Percentiles rank a stretch among this genome's conserved stretches.
Evolutionary conservation across 176 grass and related monocot species (phyloP).

Genomic region (Carex cristatella): DNA sequence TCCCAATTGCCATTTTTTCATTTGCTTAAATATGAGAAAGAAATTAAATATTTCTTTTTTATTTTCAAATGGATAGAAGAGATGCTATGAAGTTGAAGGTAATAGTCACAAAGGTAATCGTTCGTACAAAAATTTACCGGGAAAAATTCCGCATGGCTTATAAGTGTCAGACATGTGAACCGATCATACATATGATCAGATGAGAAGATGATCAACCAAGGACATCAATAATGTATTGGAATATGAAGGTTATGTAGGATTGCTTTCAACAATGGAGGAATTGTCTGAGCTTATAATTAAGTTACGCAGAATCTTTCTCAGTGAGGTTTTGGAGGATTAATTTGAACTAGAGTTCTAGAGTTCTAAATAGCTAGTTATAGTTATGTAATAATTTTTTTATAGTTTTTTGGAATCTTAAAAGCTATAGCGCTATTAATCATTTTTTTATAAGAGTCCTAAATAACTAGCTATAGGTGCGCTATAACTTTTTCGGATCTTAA

Average conservation of each 20-base stretch:
- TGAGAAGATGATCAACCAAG: not conserved
- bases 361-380: too few species aligned
- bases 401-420: too few species aligned
- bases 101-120: conserved; percentile 29
- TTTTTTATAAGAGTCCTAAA: too few species aligned
- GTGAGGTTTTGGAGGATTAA: too few species aligned
- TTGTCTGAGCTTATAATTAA: not conserved
- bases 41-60: not conserved
- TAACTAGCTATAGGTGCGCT: too few species aligned
- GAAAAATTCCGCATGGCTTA: conserved; percentile 25
- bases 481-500: too few species aligned
- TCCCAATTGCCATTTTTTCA: not conserved
- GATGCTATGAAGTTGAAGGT: conserved; percentile 34
- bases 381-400: too few species aligned
- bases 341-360: too few species aligned
- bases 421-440: too few species aligned
- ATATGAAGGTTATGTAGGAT: not conserved
- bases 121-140: conserved; percentile 40
- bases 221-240: not conserved
- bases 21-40: not conserved
- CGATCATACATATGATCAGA: not conserved
- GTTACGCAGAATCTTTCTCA: too few species aligned
- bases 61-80: not conserved
- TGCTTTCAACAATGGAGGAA: conserved; percentile 23
- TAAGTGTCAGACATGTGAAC: not conserved